phyloP scores from a whole-genome alignment of 495 filamentous ascomycete genomes.

The Penicillium verhagenii region DNA sequence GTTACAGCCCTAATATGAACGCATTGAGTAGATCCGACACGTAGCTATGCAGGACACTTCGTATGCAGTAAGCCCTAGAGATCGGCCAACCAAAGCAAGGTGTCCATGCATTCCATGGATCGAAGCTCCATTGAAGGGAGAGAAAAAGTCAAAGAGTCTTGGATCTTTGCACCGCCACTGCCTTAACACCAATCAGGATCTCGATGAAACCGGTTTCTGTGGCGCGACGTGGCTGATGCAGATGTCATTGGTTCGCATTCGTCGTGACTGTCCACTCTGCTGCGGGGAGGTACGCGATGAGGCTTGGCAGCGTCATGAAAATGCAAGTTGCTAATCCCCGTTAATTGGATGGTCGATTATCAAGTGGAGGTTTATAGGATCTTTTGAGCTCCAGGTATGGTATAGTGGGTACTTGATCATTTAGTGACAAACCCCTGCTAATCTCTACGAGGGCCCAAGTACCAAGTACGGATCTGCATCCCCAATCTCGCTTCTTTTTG shows the following conservation, averaged over 20 bases:
- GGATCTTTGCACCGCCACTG: constrained; percentile 21
- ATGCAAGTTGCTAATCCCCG: neutral
- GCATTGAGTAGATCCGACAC: too few relatives aligned
- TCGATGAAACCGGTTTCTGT: constrained; percentile 15
- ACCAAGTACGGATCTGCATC: constrained; percentile 1
- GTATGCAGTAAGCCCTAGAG: neutral
- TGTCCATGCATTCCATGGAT: neutral
- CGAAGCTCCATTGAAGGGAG: neutral
- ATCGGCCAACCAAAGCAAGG: neutral
- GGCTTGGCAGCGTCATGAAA: constrained; percentile 30
- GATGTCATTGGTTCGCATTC: neutral
- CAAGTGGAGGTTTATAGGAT: too few relatives aligned
- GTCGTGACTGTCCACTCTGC: constrained; percentile 4
- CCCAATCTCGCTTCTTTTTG: neutral
- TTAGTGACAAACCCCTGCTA: neutral
- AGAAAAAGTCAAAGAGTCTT: neutral
- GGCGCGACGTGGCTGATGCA: constrained; percentile 22
- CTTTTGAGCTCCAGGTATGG: neutral
- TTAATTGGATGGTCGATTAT: too few relatives aligned
- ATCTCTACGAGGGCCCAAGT: neutral
- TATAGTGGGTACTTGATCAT: neutral
- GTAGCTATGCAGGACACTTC: neutral
- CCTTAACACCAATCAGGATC: constrained; percentile 9
- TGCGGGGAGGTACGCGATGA: neutral
- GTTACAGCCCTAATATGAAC: too few relatives aligned